These are phyloP conservation scores for Saccharum hybrid DNA, from an alignment of 202 grass and related monocot genomes.

Conservation along the genomic window DNA sequence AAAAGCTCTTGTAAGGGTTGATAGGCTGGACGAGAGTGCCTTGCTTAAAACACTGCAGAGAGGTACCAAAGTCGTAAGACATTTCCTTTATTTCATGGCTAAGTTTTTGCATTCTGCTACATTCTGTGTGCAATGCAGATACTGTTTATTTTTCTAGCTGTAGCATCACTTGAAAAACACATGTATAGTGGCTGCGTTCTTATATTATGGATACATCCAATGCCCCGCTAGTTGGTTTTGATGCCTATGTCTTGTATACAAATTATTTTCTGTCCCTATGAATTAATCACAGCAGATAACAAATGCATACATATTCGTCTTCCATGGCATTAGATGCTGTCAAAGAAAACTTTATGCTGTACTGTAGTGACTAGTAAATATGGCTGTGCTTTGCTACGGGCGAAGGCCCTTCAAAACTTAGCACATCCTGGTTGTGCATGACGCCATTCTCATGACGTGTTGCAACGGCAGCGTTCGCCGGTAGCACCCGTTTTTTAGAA, in stretches of 20 bases:
- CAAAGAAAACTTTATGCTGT: neutral
- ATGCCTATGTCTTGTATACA: neutral
- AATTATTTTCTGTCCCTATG: slow-evolving; percentile 2
- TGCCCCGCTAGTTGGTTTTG: neutral
- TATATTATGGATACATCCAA: neutral
- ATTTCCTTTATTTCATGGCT: slow-evolving; percentile 28
- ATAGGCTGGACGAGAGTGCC: slow-evolving; percentile 85
- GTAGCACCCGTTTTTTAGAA: neutral
- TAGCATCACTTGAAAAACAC: slow-evolving; percentile 14
- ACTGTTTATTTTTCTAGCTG: neutral
- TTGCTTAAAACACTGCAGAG: slow-evolving; percentile 92
- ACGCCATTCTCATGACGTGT: neutral
- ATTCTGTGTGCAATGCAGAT: slow-evolving; percentile 16
- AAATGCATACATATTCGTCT: neutral
- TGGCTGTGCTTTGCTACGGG: neutral
- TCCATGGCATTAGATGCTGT: slow-evolving; percentile 17
- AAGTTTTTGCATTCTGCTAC: slow-evolving; percentile 31
- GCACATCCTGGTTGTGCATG: neutral
- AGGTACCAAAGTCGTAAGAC: slow-evolving; percentile 51
- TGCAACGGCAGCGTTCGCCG: neutral
- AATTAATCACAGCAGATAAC: neutral
- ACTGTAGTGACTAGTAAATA: neutral
- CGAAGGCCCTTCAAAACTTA: neutral
- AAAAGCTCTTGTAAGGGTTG: slow-evolving; percentile 91
- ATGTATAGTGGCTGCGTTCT: slow-evolving; percentile 19